Base-by-base conservation (phyloP, 2,329 filamentous ascomycete genomes). In the Neodidymelliopsis sp. region DNA sequence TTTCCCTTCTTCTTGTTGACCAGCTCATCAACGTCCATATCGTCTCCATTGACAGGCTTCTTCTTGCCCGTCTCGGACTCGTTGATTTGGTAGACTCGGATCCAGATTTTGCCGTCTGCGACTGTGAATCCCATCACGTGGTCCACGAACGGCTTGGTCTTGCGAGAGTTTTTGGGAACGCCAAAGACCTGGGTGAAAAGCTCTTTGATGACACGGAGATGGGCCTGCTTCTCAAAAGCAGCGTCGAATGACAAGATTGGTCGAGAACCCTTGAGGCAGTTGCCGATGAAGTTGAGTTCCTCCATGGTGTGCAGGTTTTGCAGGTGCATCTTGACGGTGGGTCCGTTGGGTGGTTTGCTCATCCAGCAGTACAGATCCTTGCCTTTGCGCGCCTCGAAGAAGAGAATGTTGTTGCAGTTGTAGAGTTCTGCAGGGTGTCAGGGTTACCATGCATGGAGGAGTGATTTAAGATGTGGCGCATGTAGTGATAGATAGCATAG, bases 331-430 rank as follows among this genome's bases (percentile, higher is more conserved):
- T 88, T 88, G 55, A 87, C 77, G 1, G 85, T 88, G 22, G 87
- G 88, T 0, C 88, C 89, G 63, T 92, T 96, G 5, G 93, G 94
- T 2, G 91, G 88, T 70, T 95, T 96, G 74, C 88, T 86, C 67
- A 97, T 84, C 91, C 91, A 97, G 55, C 95, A 79, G 75, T 97
- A 99, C 15, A 97, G 80, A 79, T 97, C 94, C 75, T 96, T 88
- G 51, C 88, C 90, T 75, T 97, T 99, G 53, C 92, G 83, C 34
- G 92, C 92, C 77, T 99, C 93, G 71, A 97, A 95, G 78, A 96
- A 99, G 54, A 97, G 82, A 48, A 94, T 84, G 71, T 95, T 93
- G 77, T 96, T 96, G 82, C 90, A 95, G 71, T 94, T 95, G 80
- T 95, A 94, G 22, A 96, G 81, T 67, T 88, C 84, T 69, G 25